Base-by-base conservation (phyloP, 176 grass and related monocot species). In the Luzula sylvatica region DNA sequence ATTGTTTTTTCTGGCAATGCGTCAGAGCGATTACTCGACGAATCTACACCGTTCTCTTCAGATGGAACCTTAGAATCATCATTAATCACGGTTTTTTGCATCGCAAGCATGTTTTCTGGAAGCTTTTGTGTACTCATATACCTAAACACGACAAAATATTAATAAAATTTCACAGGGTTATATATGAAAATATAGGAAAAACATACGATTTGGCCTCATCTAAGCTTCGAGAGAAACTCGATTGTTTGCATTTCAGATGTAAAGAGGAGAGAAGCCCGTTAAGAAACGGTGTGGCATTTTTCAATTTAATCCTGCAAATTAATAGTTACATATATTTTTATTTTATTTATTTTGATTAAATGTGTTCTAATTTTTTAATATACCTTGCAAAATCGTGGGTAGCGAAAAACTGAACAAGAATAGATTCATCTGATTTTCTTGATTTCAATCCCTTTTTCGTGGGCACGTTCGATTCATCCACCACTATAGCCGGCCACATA, bases 331-430 rank as follows among this genome's bases (percentile, higher is more conserved):
- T 30, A 40, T 39, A 4, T 2, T 15, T 8, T 46, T 2, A 1
- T 46, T 46, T 1, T 46, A 16, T 46, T 13, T 16, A 46, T 46
- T 7, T 47, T 62, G 42, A 17, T 27, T 62, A 26, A 26, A 26
- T 27, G 15, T 26, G 43, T 9, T 62, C 58, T 47, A 13, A 30
- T 46, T 18, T 15, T 46, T 68, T 20, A 81, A 26, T 52, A 55
- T 49, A 96, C 90, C 90, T 96, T 73, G 84, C 86, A 78, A 98
- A 90, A 75, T 96, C 92, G 87, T 90, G 92, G 44, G 92, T 90
- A 47, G 85, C 92, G 44, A 98, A 98, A 68, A 98, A 98, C 53
- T 98, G 92, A 52, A 98, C 92, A 56, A 83, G 60, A 60, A 98
- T 78, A 3, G 82, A 80, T 54, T 86, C 73, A 50, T 87, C 74